phyloP scores from a whole-genome alignment of 129 eudicot genomes.

The Artemisia tridentata region DNA sequence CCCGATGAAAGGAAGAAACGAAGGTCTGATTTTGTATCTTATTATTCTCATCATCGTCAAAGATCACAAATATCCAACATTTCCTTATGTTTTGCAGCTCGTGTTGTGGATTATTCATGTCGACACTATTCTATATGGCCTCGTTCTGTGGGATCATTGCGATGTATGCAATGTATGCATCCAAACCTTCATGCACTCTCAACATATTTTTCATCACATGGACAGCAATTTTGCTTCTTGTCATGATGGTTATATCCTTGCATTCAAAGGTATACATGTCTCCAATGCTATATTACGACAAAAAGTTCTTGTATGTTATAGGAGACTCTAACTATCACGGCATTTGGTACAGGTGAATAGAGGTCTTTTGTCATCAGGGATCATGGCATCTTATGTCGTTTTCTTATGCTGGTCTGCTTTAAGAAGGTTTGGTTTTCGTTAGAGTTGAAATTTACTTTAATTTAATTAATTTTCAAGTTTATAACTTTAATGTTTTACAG shows the following conservation, averaged over 20 bases:
- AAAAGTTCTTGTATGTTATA: background rate
- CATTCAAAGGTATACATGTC: conserved; percentile 69
- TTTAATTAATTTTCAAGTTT: background rate
- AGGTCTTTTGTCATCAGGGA: conserved; percentile 94
- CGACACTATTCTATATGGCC: conserved; percentile 68
- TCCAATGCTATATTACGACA: background rate
- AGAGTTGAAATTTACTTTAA: background rate
- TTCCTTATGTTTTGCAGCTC: conserved; percentile 46
- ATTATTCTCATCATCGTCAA: background rate
- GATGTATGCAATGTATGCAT: conserved; percentile 74
- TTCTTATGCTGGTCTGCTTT: conserved; percentile 96
- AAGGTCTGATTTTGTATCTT: conserved; percentile 43
- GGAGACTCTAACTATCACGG: background rate
- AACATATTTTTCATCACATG: conserved; percentile 96
- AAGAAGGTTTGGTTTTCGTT: conserved; percentile 61
- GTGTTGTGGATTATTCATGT: conserved; percentile 79
- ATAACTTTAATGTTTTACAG: conserved; percentile 40
- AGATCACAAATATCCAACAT: background rate
- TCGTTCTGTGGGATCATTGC: conserved; percentile 65
- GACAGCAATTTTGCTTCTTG: conserved; percentile 75
- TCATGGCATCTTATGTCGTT: conserved; percentile 94
- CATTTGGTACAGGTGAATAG: conserved; percentile 67
- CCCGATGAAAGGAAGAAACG: conserved; percentile 57
- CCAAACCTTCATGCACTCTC: conserved; percentile 70
- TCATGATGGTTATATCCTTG: conserved; percentile 79